Evolutionary conservation across 83 land plant species (phyloP), one percentile per base, ranked within the genome.

Genomic region (Larix sibirica): DNA sequence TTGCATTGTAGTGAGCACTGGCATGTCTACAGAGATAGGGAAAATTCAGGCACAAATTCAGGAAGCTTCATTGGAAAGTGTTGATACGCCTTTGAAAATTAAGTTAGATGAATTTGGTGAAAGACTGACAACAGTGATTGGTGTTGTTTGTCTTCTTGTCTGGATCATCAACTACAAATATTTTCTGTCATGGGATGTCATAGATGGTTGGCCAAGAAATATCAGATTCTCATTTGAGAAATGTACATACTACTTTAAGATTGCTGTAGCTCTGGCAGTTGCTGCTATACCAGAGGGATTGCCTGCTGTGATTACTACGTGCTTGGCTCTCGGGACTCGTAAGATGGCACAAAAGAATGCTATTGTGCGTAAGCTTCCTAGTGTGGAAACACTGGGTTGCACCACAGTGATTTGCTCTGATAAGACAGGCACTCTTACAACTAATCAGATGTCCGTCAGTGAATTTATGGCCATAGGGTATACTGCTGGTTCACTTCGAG

Each of bases 261-360:
- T 94, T 63, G 95, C 99, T 33, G 96, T 96, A 59, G 97, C 99
- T 10, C 86, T 96, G n/a, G 98, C 98, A 6, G 98, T 96, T 13
- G 98, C 98, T 80, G 98, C 98, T 12, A 96, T 96, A 26, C 98
- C 98, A 7, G 98, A 96, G 84, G 98, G 98, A 61, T 89, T 96
- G 31, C 98, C 98, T 33, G 97, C 98, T 65, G 98, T 96, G 2
- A 96, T 96, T 24, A 96, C 98, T n/a, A 96, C 98, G 14, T 94
- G 97, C 71, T 86, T 96, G 47, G 98, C 98, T 26, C 88, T 96
- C 33, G 98, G 98, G 28, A 96, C 98, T 1, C 81, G 93, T 59
- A 90, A 96, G 80, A 96, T 96, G 98, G 98, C 97, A 7, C 87
- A 96, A 80, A 94, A 96, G 81, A 94, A 96, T 90, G 98, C 98